These are phyloP conservation scores for Exophiala lecanii-corni DNA, from an alignment of 2,329 filamentous ascomycete species.

Conservation along the genomic window DNA sequence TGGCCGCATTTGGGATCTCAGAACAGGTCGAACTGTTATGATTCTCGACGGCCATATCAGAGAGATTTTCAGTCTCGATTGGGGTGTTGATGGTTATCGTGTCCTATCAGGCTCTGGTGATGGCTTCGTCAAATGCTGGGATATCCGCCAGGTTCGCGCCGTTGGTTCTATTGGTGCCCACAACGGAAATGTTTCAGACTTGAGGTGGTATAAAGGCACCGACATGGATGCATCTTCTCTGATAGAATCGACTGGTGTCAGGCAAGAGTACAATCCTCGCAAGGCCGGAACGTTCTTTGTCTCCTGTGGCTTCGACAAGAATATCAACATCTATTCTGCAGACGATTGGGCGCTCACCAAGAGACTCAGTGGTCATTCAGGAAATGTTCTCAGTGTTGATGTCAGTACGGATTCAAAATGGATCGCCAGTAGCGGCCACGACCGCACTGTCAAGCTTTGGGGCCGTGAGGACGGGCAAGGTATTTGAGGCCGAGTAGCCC, in stretches of 20 bases:
- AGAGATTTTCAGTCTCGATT: slow-evolving; percentile 89
- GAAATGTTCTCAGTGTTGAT: slow-evolving; percentile 86
- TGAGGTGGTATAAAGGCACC: slow-evolving; percentile 87
- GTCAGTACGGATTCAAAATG: slow-evolving; percentile 79
- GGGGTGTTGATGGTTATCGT: slow-evolving; percentile 87
- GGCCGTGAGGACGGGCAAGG: slow-evolving; percentile 69
- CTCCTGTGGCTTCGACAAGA: slow-evolving; percentile 86
- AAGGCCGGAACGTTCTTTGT: slow-evolving; percentile 90
- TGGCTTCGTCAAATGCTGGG: slow-evolving; percentile 97
- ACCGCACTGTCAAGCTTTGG: slow-evolving; percentile 95
- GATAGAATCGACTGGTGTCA: slow-evolving; percentile 20
- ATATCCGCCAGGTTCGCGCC: slow-evolving; percentile 80
- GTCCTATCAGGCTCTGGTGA: slow-evolving; percentile 89
- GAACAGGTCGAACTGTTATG: slow-evolving; percentile 91
- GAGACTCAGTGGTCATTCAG: slow-evolving; percentile 82
- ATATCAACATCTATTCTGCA: slow-evolving; percentile 90
- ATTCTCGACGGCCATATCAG: slow-evolving; percentile 90
- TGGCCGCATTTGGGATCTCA: slow-evolving; percentile 89
- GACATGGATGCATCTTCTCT: slow-evolving; percentile 56
- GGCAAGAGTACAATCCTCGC: slow-evolving; percentile 49
- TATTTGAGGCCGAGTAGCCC: too few relatives aligned
- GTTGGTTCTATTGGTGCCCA: slow-evolving; percentile 86
- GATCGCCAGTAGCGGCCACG: slow-evolving; percentile 92
- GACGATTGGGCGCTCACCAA: slow-evolving; percentile 94
- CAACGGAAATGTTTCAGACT: slow-evolving; percentile 82